Base-by-base conservation (phyloP, 202 grass and related monocot genomes). In the Dendrocalamus latiflorus region DNA sequence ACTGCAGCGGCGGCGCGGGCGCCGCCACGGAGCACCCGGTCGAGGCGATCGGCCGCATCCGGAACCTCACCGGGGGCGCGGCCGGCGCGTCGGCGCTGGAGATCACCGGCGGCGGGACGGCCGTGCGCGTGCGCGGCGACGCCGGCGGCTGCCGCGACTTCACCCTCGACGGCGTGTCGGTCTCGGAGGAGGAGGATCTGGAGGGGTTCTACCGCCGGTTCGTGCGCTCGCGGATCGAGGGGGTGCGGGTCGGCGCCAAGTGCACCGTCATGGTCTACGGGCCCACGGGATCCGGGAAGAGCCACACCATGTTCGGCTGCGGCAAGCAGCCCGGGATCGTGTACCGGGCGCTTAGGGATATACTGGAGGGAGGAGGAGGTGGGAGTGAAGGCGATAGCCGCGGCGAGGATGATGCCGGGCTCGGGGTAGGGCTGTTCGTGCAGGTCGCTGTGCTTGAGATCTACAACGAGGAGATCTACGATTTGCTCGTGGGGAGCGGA, bases 191-290 rank as follows among this genome's bases (percentile, higher is more conserved):
- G 1, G 95, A 98, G 71, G 84, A 90, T 26, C 83, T 98, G 4
- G 92, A 94, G 68, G 84, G 47, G 0, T 98, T 98, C 76, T 98
- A 98, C 85, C 81, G 81, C 26, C 86, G 90, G 1, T 98, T 98
- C 76, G 95, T 98, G 21, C 59, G 79, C 36, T 85, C 89, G 9
- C 50, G 95, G 72, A 89, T 95, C 37, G 59, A 90, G 68, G 95
- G 88, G 21, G 91, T 98, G 45, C 67, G 95, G 9, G 36, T 93
- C 6, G 95, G 93, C 1, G 89, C 89, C 9, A 98, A 95, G 73
- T 98, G 93, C 89, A 98, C 91, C 33, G 87, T 95, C 68, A 93
- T 98, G 95, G 91, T 98, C 44, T 98, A 98, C 79, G 92, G 95
- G 2, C 95, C 95, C 18, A 98, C 95, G 0, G 93, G 93, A 0